Conservation (phyloP, 345 rosid genomes). For the Pistacia vera region DNA sequence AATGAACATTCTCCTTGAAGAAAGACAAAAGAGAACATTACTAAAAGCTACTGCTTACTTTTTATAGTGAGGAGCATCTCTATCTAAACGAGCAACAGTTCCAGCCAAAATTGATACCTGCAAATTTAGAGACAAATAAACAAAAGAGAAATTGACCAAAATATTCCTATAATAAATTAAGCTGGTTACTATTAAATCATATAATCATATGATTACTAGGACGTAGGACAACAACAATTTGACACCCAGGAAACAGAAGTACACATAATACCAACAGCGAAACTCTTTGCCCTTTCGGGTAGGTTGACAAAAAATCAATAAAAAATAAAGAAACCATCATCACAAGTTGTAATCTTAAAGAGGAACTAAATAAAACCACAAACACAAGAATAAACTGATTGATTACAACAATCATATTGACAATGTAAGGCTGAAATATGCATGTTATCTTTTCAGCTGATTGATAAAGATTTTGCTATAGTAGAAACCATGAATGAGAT, state of each 20-base stretch:
- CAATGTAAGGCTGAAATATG: background rate
- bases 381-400: background rate
- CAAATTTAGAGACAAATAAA: constrained; percentile 27
- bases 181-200: background rate
- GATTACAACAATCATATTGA: background rate
- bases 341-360: background rate
- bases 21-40: constrained; percentile 4
- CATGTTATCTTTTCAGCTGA: background rate
- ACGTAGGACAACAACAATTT: background rate
- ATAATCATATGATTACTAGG: background rate
- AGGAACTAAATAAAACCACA: background rate
- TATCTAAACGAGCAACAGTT: constrained; percentile 93
- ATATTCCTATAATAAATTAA: constrained; percentile 1
- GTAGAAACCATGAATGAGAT: background rate
- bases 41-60: constrained; percentile 49
- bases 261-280: background rate
- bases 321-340: background rate
- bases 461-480: background rate
- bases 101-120: constrained; percentile 98
- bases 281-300: background rate
- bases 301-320: background rate
- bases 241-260: background rate
- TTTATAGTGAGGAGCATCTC: constrained; percentile 91
- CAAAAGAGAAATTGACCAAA: constrained; percentile 2
- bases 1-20: background rate